These are phyloP conservation scores for Dalechampia spathulata DNA, from an alignment of 441 rosid genomes.

Conservation along the genomic window DNA sequence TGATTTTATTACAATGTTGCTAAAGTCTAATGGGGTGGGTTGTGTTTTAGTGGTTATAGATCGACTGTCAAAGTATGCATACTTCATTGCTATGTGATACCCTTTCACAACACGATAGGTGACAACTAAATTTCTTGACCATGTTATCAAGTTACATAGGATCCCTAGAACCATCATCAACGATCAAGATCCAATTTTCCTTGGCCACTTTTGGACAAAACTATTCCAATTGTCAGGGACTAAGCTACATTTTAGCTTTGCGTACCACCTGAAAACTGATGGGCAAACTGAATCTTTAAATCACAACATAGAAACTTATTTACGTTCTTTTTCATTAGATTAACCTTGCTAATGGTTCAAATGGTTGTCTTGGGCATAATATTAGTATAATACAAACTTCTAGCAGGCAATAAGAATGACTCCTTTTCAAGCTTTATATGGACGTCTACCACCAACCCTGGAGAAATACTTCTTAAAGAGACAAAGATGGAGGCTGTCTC, in stretches of 20 bases:
- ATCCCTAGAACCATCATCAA: background rate
- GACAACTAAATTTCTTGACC: background rate
- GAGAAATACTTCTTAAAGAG: too few relatives aligned
- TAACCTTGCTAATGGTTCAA: too few relatives aligned
- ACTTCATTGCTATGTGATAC: background rate
- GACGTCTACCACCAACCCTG: too few relatives aligned
- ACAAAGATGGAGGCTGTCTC: too few relatives aligned
- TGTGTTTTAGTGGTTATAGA: background rate
- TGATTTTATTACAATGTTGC: too few relatives aligned
- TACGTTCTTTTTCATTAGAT: too few relatives aligned
- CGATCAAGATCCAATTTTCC: background rate
- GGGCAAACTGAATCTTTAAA: background rate
- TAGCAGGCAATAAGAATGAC: too few relatives aligned
- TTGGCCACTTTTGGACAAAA: background rate
- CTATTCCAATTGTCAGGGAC: background rate
- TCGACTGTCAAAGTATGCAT: background rate
- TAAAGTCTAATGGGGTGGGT: too few relatives aligned
- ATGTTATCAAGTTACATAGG: background rate
- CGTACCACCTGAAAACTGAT: background rate
- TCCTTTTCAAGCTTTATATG: too few relatives aligned
- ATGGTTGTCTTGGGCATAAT: too few relatives aligned
- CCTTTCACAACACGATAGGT: background rate
- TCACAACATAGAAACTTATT: too few relatives aligned
- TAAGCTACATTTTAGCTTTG: background rate
- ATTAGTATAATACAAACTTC: too few relatives aligned